phyloP scores from a whole-genome alignment of 1,284 basidiomycete genomes.

The Fistulinella cinereoalba region DNA sequence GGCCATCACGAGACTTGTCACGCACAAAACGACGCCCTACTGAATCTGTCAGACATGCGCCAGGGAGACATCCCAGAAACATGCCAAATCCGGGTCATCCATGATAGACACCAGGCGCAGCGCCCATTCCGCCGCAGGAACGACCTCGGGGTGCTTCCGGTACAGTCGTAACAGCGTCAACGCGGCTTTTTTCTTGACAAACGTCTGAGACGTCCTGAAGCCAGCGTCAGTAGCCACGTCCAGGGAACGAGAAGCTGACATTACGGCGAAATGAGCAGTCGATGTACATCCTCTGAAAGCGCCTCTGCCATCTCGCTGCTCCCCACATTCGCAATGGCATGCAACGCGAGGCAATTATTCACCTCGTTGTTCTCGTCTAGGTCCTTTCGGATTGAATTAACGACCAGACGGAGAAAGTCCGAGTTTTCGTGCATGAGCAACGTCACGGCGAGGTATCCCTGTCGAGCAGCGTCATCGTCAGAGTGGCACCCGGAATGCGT shows the following conservation, averaged over 20 bases:
- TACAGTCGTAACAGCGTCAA: slow-evolving; percentile 91
- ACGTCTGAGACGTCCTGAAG: slow-evolving; percentile 86
- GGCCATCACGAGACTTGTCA: slow-evolving; percentile 91
- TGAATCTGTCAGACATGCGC: slow-evolving; percentile 10
- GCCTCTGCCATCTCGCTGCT: slow-evolving; percentile 98
- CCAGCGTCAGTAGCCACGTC: slow-evolving; percentile 9
- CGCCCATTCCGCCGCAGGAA: slow-evolving; percentile 94
- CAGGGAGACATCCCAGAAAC: slow-evolving; percentile 11
- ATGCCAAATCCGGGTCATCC: slow-evolving; percentile 87
- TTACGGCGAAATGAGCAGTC: slow-evolving; percentile 93
- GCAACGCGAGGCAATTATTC: slow-evolving; percentile 94
- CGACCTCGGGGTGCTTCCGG: slow-evolving; percentile 92
- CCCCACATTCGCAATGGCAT: slow-evolving; percentile 98
- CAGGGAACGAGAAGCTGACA: slow-evolving; percentile 31
- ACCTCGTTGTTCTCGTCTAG: slow-evolving; percentile 93
- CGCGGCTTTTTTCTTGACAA: slow-evolving; percentile 99
- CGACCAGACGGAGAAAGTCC: slow-evolving; percentile 91
- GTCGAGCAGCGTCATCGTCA: slow-evolving; percentile 37
- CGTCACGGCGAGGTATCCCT: slow-evolving; percentile 96
- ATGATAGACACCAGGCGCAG: slow-evolving; percentile 91
- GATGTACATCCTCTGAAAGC: slow-evolving; percentile 89
- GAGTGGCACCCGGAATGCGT: background rate
- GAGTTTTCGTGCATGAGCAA: slow-evolving; percentile 98
- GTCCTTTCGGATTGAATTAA: slow-evolving; percentile 98
- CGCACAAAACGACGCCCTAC: slow-evolving; percentile 92